A percentile compares a stretch with the other conserved stretches of the same genome.
phyloP scores from a whole-genome alignment of 2,329 filamentous ascomycete species.

The Scortechinia acanthostroma region DNA sequence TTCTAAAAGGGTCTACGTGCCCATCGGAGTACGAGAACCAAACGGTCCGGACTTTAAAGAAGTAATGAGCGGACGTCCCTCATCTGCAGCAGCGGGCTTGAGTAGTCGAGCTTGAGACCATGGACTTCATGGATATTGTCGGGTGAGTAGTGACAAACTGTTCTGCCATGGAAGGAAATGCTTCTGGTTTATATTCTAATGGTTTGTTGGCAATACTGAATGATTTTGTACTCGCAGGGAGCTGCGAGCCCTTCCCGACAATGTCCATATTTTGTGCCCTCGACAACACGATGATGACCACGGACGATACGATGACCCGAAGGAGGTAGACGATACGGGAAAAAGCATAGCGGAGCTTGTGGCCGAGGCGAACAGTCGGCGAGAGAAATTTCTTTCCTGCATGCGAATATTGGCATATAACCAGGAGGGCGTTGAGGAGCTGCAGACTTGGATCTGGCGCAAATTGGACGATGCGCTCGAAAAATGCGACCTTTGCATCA shows the following conservation, averaged over 20 bases:
- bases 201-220: too few relatives aligned
- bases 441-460: slow-evolving; percentile 31
- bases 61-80: too few relatives aligned
- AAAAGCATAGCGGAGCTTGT: slow-evolving; percentile 16
- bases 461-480: slow-evolving; percentile 30
- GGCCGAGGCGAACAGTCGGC: slow-evolving; percentile 23
- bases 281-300: slow-evolving; percentile 29
- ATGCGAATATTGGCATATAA: slow-evolving; percentile 35
- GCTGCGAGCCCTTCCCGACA: slow-evolving; percentile 28
- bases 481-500: slow-evolving; percentile 37
- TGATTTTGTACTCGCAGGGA: slow-evolving; percentile 24
- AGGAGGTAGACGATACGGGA: slow-evolving; percentile 16
- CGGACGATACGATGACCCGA: slow-evolving; percentile 25
- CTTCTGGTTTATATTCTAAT: too few relatives aligned
- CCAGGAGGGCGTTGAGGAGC: slow-evolving; percentile 28
- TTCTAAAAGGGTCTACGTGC: too few relatives aligned
- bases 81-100: too few relatives aligned
- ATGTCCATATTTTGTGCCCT: slow-evolving; percentile 31
- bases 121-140: neutral
- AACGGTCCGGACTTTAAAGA: too few relatives aligned
- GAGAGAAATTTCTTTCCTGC: slow-evolving; percentile 32
- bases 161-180: too few relatives aligned
- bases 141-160: neutral
- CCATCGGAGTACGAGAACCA: too few relatives aligned
- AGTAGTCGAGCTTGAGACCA: too few relatives aligned